Evolutionary conservation across 163 green algal genomes (phyloP), one percentile per base, ranked within the genome.

Genomic region (Scenedesmus sp.): DNA sequence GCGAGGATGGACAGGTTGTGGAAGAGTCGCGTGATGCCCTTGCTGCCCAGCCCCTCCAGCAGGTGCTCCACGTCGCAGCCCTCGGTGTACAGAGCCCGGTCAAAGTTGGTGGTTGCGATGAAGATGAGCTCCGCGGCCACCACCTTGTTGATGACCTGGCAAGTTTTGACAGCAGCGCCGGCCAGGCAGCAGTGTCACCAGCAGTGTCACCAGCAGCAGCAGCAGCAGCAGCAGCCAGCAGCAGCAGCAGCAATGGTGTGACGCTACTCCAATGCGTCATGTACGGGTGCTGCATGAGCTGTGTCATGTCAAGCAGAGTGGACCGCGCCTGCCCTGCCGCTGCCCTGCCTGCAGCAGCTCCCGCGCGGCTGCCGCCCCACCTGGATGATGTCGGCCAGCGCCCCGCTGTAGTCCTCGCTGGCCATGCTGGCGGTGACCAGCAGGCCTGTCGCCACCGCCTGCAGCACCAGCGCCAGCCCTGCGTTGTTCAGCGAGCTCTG

Each of bases 111-210:
- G 20, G 88, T 92, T 12, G 88, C 88, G 6, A 92, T 43, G 35
- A 92, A 92, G 44, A 92, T 92, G 26, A 92, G 78, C 81, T 92
- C 88, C 20, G 88, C 88, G 10, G 88, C 88, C 18, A 92, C 40
- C 3, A 73, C 88, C 81, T 92, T 92, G 81, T 92, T 92, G 42
- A 88, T n/a, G 24, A 92, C 80, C 87, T 90, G 72, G 56, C 20
- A n/a, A n/a, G n/a, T n/a, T n/a, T n/a, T n/a, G n/a, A n/a, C n/a
- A n/a, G n/a, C n/a, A n/a, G n/a, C n/a, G n/a, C n/a, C n/a, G n/a
- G n/a, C n/a, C n/a, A n/a, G n/a, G 59, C 26, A 72, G 26, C 76
- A 83, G 56, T 22, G 65, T 40, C 83, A 88, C 15, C 65, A 81
- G 44, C 56, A 86, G 30, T 35, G 30, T 24, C 24, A 85, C 3